Percentiles rank a stretch among this genome's conserved stretches.
Conservation (phyloP, 768 basidiomycete genomes). For the Naganishia onofrii region DNA sequence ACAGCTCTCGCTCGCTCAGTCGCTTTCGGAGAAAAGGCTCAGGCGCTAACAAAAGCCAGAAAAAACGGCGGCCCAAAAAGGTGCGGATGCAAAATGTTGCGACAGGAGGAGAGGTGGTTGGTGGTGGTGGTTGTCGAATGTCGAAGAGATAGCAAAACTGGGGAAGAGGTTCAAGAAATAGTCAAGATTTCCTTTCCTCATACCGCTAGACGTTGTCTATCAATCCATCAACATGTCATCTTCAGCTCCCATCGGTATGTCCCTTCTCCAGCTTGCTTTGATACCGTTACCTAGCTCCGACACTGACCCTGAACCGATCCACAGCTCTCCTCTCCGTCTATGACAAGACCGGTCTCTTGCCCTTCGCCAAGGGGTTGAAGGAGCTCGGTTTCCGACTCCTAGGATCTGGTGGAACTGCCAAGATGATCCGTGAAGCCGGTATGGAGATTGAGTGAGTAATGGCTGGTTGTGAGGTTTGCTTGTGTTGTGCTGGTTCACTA, state of each 20-base stretch:
- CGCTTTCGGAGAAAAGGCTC: neutral
- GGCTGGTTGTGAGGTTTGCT: neutral
- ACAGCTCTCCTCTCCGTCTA: conserved; percentile 87
- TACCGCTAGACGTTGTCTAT: too few species aligned
- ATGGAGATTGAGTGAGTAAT: conserved; percentile 77
- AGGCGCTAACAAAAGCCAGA: neutral
- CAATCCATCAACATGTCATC: conserved; percentile 12
- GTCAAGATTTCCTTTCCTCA: neutral
- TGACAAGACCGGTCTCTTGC: conserved; percentile 85
- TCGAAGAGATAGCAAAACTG: conserved; percentile 2
- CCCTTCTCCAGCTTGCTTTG: neutral
- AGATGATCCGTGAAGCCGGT: conserved; percentile 91
- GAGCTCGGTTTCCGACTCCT: conserved; percentile 79
- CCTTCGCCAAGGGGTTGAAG: conserved; percentile 80
- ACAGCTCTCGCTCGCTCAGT: neutral
- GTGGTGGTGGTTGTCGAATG: too few species aligned
- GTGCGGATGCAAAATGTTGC: neutral
- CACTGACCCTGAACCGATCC: neutral
- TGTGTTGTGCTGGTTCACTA: neutral
- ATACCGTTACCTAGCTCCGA: neutral
- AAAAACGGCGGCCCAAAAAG: neutral
- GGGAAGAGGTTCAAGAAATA: neutral
- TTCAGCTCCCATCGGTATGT: conserved; percentile 29
- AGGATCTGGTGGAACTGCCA: conserved; percentile 96
- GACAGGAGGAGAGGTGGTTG: too few species aligned